Evolutionary conservation across 129 eudicot genomes (phyloP).

Genomic region (Flaveria ramosissima): DNA sequence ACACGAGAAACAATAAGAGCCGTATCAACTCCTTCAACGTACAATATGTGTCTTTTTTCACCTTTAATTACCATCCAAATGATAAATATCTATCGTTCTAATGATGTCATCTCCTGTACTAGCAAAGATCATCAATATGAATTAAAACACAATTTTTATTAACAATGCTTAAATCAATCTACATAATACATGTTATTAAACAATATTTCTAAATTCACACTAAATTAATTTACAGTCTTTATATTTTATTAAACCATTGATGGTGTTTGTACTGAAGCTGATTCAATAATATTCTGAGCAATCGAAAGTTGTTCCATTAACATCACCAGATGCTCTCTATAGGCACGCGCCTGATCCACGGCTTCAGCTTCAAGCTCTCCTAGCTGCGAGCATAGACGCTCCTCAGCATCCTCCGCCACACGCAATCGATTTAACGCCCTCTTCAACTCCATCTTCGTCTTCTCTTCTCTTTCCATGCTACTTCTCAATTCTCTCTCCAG

Average conservation of each 20-base stretch:
- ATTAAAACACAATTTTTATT: no score
- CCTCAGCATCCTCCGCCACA: conserved; percentile 95
- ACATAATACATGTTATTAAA: background rate
- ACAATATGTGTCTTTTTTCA: no score
- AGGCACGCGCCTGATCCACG: conserved; percentile 64
- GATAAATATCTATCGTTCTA: no score
- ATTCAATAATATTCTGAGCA: conserved; percentile 49
- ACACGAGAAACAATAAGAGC: no score
- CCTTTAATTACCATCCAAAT: no score
- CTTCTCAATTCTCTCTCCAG: conserved; percentile 59
- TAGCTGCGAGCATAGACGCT: conserved; percentile 70
- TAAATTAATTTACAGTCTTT: background rate
- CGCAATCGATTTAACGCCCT: conserved; percentile 44
- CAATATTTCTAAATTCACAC: background rate
- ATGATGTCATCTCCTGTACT: no score
- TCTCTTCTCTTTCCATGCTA: conserved; percentile 70
- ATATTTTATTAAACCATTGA: background rate
- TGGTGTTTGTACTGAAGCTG: background rate
- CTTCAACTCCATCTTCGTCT: conserved; percentile 56
- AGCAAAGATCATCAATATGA: no score
- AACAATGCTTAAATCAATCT: background rate
- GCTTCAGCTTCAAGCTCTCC: conserved; percentile 92
- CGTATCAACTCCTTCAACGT: no score
- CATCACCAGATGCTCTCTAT: conserved; percentile 40
- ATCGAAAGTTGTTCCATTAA: conserved; percentile 64